Conservation (phyloP, 1,139 yeast genomes). For the Barnettozyma hawaiiensis region DNA sequence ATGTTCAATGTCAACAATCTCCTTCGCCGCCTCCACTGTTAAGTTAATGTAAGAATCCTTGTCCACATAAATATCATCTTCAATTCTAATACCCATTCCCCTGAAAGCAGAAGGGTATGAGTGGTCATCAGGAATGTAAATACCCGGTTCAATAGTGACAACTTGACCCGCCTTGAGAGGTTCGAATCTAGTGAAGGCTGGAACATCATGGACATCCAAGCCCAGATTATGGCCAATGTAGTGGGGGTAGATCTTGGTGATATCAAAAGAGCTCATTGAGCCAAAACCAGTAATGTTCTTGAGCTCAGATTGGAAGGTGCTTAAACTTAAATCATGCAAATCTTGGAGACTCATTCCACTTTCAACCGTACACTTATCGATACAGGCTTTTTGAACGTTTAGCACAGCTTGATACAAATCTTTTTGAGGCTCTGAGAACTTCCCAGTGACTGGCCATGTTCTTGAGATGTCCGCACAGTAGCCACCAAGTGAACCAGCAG, state of each 20-base stretch:
- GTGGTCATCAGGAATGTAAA: constrained; percentile 69
- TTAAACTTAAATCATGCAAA: constrained; percentile 66
- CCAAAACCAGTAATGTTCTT: constrained; percentile 61
- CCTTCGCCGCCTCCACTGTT: constrained; percentile 81
- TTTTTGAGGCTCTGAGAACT: constrained; percentile 69
- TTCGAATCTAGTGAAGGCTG: constrained; percentile 49
- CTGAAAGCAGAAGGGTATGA: constrained; percentile 76
- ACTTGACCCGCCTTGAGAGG: constrained; percentile 61
- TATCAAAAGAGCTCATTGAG: constrained; percentile 43
- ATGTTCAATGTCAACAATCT: constrained; percentile 69
- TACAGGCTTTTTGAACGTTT: constrained; percentile 74
- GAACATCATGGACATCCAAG: constrained; percentile 84
- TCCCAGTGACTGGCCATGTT: constrained; percentile 85
- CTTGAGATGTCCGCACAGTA: constrained; percentile 95
- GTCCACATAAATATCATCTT: constrained; percentile 86
- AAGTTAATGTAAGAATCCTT: constrained; percentile 50
- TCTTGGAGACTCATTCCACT: constrained; percentile 60
- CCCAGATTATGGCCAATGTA: constrained; percentile 96
- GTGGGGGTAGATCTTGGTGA: constrained; percentile 76
- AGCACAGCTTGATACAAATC: constrained; percentile 88
- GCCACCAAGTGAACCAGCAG: constrained; percentile 92
- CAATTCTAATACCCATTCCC: constrained; percentile 91
- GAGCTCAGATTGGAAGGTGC: constrained; percentile 55
- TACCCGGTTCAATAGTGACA: constrained; percentile 90
- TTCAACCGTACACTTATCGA: constrained; percentile 43